phyloP scores from a whole-genome alignment of 345 rosid genomes.

The Lepidium aucheri region DNA sequence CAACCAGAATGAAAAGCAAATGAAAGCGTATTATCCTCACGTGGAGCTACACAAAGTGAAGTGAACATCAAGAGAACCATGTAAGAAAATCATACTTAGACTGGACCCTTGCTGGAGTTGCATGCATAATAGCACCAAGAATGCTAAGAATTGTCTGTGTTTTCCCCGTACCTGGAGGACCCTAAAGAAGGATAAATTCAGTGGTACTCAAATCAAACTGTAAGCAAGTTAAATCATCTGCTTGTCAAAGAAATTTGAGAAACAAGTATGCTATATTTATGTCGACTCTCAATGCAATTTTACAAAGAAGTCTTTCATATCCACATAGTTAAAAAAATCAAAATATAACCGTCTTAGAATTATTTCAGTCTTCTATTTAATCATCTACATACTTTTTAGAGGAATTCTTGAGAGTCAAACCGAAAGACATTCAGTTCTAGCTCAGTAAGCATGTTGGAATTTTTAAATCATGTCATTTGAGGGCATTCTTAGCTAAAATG shows the following conservation, averaged over 20 bases:
- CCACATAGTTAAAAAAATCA: not conserved
- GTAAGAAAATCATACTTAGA: slow-evolving; percentile 42
- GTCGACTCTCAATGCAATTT: not conserved
- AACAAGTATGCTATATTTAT: not conserved
- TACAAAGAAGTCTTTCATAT: not conserved
- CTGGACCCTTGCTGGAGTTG: slow-evolving; percentile 70
- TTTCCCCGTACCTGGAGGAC: slow-evolving; percentile 99
- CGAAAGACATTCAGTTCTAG: not conserved
- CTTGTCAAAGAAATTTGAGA: slow-evolving; percentile 1
- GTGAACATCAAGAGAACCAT: not conserved
- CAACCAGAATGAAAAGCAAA: not conserved
- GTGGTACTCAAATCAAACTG: not conserved
- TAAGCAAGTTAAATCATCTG: not conserved
- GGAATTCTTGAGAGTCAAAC: not conserved
- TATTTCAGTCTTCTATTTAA: not conserved
- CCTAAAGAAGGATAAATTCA: slow-evolving; percentile 39
- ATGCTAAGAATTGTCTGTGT: slow-evolving; percentile 95
- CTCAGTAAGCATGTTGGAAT: not conserved
- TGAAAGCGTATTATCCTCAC: not conserved
- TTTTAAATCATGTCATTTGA: not conserved
- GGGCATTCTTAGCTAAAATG: not conserved
- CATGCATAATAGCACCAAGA: slow-evolving; percentile 94
- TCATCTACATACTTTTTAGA: not conserved
- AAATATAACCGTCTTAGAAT: not conserved
- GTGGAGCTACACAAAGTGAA: not conserved